These are phyloP conservation scores for Celoporthe dispersa DNA, from an alignment of 2,329 filamentous ascomycete genomes.

Conservation along the genomic window DNA sequence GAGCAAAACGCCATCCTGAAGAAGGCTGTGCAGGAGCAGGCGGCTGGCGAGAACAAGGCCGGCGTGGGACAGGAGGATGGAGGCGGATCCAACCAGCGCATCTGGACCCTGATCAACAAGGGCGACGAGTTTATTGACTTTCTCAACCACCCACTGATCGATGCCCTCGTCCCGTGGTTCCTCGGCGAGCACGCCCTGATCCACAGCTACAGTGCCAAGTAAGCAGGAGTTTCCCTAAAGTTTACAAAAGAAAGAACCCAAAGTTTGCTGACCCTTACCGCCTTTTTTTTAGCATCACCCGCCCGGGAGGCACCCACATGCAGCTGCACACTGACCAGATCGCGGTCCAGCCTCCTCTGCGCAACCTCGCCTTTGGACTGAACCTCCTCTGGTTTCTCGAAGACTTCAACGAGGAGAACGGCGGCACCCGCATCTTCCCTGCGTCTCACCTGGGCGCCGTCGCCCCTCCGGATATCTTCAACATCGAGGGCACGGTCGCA, in stretches of 20 bases:
- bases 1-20: slow-evolving; percentile 34
- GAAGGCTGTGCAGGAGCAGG: slow-evolving; percentile 35
- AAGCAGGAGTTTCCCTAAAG: slow-evolving; percentile 23
- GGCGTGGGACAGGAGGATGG: slow-evolving; percentile 34
- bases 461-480: slow-evolving; percentile 34
- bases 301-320: slow-evolving; percentile 36
- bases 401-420: slow-evolving; percentile 41
- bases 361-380: slow-evolving; percentile 34
- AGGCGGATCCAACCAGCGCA: slow-evolving; percentile 32
- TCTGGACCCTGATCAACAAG: slow-evolving; percentile 32
- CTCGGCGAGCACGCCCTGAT: slow-evolving; percentile 38
- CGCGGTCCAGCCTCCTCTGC: slow-evolving; percentile 34
- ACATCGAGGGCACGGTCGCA: slow-evolving; percentile 33
- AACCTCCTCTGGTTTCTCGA: slow-evolving; percentile 36
- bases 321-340: slow-evolving; percentile 38
- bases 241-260: not conserved
- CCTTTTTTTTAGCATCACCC: slow-evolving; percentile 30
- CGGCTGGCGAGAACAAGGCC: slow-evolving; percentile 34
- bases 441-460: slow-evolving; percentile 33
- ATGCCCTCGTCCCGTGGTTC: slow-evolving; percentile 36
- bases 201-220: slow-evolving; percentile 38
- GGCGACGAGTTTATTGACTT: slow-evolving; percentile 38
- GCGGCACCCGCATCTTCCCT: slow-evolving; percentile 37
- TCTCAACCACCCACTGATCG: slow-evolving; percentile 36
- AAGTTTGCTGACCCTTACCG: not conserved